Conservation (phyloP, 257 asterid species). For the Cinchona pubescens region DNA sequence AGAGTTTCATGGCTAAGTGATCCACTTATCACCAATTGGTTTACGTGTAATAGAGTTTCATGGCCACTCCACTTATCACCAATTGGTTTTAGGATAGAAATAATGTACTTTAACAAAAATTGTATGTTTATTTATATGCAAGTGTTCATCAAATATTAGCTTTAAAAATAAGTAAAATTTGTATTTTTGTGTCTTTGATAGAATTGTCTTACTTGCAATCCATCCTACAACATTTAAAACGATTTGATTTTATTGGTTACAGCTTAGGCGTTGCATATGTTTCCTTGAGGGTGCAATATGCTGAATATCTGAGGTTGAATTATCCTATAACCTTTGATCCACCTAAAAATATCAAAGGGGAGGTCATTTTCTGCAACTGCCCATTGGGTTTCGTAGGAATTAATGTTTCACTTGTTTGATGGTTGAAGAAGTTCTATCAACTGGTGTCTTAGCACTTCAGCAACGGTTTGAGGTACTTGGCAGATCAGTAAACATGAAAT, state of each 20-base stretch:
- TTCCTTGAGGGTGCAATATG: neutral
- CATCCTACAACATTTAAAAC: no score
- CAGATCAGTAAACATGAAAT: neutral
- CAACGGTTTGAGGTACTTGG: slow-evolving; percentile 4
- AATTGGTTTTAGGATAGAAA: no score
- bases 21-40: no score
- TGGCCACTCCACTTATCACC: no score
- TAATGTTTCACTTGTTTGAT: slow-evolving; percentile 7
- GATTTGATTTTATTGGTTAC: neutral
- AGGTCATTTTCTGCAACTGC: neutral
- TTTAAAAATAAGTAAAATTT: no score
- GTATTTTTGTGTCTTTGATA: no score
- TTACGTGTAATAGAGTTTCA: no score
- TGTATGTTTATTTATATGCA: no score
- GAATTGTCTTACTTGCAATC: no score
- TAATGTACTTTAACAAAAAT: no score
- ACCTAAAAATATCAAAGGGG: slow-evolving; percentile 3
- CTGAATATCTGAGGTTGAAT: neutral
- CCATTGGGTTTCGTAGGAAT: slow-evolving; percentile 1
- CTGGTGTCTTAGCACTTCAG: slow-evolving; percentile 16
- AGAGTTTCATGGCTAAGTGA: no score
- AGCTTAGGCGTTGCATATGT: neutral
- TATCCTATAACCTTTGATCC: neutral
- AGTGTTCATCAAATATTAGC: no score
- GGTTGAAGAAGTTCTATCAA: slow-evolving; percentile 17